phyloP scores from a whole-genome alignment of 306 rosid genomes.

The Macrotyloma uniflorum region DNA sequence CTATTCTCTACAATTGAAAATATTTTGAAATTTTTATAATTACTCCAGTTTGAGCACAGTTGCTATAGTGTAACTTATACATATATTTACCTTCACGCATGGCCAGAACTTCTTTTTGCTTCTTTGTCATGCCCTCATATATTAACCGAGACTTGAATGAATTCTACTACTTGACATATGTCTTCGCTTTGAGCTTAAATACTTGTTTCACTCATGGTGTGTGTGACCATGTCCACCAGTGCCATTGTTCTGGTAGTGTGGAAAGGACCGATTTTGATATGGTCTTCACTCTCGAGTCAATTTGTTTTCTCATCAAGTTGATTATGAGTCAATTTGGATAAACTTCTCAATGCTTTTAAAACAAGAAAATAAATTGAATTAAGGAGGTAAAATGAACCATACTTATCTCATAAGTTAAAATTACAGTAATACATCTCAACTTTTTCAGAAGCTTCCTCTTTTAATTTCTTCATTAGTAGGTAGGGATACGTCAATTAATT shows the following conservation, averaged over 20 bases:
- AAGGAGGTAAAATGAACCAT: background rate
- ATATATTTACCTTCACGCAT: background rate
- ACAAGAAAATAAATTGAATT: background rate
- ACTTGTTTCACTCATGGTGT: background rate
- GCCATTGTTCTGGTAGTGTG: background rate
- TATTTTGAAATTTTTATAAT: background rate
- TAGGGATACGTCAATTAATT: background rate
- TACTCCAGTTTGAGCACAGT: conserved; percentile 1
- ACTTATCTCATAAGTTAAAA: background rate
- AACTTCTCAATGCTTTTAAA: background rate
- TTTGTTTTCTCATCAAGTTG: conserved; percentile 26
- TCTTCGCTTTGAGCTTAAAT: background rate
- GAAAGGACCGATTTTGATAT: background rate
- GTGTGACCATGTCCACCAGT: background rate
- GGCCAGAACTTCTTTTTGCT: conserved; percentile 18
- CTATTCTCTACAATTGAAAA: background rate
- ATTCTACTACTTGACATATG: background rate
- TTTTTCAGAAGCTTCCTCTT: background rate
- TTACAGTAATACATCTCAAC: background rate
- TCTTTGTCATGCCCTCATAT: background rate
- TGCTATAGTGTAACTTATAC: background rate
- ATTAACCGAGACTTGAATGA: conserved; percentile 2
- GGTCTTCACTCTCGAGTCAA: conserved; percentile 5
- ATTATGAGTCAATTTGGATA: background rate
- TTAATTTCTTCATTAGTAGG: background rate